Evolutionary conservation across 1,284 basidiomycete species (phyloP).

Genomic region (Rhizoctonia solani): DNA sequence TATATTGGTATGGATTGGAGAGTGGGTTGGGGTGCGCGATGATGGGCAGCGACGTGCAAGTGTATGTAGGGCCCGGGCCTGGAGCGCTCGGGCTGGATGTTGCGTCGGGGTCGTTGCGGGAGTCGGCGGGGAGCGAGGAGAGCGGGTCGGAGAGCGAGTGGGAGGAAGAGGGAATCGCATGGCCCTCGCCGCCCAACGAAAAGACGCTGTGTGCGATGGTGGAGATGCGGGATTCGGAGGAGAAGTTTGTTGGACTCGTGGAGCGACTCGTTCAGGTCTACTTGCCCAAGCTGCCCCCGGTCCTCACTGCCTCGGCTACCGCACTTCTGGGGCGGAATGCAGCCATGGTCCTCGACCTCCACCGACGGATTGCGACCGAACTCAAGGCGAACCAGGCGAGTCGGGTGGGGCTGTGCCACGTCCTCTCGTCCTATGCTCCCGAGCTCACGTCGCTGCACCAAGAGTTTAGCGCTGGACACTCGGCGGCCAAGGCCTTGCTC

Average conservation of each 20-base stretch:
- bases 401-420: slow-evolving; percentile 21
- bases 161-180: neutral
- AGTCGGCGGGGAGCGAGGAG: too few relatives aligned
- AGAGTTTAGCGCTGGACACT: slow-evolving; percentile 4
- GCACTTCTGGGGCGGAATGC: slow-evolving; percentile 43
- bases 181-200: neutral
- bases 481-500: slow-evolving; percentile 25
- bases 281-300: slow-evolving; percentile 24
- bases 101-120: neutral
- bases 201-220: slow-evolving; percentile 60
- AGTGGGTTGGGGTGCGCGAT: too few relatives aligned
- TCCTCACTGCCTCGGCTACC: slow-evolving; percentile 50
- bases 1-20: too few relatives aligned
- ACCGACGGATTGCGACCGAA: slow-evolving; percentile 42
- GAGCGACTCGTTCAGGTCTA: slow-evolving; percentile 63
- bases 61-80: neutral
- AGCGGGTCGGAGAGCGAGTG: too few relatives aligned
- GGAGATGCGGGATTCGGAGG: slow-evolving; percentile 77
- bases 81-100: neutral
- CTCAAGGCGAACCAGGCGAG: slow-evolving; percentile 33
- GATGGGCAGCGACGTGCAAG: neutral
- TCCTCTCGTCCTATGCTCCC: slow-evolving; percentile 38
- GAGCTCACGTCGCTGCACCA: slow-evolving; percentile 40
- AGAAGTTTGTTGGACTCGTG: slow-evolving; percentile 77
- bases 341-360: slow-evolving; percentile 42